Conservation (phyloP, 331 rosid species). For the Pyrus hybrid region DNA sequence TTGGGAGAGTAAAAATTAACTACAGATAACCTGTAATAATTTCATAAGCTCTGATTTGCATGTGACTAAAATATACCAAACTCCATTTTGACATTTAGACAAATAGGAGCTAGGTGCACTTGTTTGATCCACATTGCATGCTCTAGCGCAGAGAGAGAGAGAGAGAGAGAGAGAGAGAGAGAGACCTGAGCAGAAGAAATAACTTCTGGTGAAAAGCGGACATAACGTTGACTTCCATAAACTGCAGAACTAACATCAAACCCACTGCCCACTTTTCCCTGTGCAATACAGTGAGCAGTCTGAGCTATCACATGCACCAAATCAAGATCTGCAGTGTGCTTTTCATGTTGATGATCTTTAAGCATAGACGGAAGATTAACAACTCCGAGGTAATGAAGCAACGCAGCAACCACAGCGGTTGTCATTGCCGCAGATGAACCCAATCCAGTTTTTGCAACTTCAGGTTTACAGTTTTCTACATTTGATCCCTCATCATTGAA, state of each 20-base stretch:
- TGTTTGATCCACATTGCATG: not conserved
- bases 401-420: slow-evolving; percentile 90
- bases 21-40: not conserved
- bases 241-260: slow-evolving; percentile 98
- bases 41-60: not conserved
- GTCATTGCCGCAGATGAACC: slow-evolving; percentile 99
- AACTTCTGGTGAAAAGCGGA: slow-evolving; percentile 94
- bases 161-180: not conserved
- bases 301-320: slow-evolving; percentile 85
- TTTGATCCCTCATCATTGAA: slow-evolving; percentile 60
- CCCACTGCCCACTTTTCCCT: slow-evolving; percentile 98
- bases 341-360: slow-evolving; percentile 30
- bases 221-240: slow-evolving; percentile 96
- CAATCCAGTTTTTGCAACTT: slow-evolving; percentile 97
- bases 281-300: slow-evolving; percentile 92
- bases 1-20: not conserved
- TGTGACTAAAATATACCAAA: not conserved
- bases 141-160: not conserved
- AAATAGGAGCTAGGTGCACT: slow-evolving; percentile 3
- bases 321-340: slow-evolving; percentile 50
- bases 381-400: slow-evolving; percentile 84
- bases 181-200: slow-evolving; percentile 80
- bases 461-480: slow-evolving; percentile 66
- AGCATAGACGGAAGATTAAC: slow-evolving; percentile 43
- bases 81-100: not conserved